Evolutionary conservation across 768 basidiomycete species (phyloP).

Genomic region (Arthromyces matolae): DNA sequence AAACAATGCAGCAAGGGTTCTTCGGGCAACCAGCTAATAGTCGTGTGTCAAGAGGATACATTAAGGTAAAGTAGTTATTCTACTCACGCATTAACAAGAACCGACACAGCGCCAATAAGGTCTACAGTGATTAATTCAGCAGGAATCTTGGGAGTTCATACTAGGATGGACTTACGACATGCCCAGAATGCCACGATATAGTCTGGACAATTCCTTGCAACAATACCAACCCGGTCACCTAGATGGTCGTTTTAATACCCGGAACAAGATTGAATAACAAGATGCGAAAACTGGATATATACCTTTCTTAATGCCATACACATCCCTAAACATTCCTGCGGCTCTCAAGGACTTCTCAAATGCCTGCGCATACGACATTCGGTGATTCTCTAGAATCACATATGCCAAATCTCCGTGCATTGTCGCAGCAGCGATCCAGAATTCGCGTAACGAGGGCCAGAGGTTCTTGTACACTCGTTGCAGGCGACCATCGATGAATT

Average conservation of each 20-base stretch:
- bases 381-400: conserved; percentile 46
- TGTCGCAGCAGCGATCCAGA: conserved; percentile 40
- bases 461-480: conserved; percentile 51
- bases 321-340: conserved; percentile 32
- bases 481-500: conserved; percentile 40
- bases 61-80: neutral
- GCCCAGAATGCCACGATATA: conserved; percentile 48
- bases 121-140: conserved; percentile 20
- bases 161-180: conserved; percentile 29
- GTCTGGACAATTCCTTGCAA: conserved; percentile 47
- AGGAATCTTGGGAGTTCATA: neutral
- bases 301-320: conserved; percentile 51
- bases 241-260: neutral
- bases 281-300: neutral
- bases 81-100: conserved; percentile 44
- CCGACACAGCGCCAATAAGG: conserved; percentile 46
- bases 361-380: conserved; percentile 39
- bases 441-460: conserved; percentile 43
- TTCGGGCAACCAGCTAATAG: conserved; percentile 36
- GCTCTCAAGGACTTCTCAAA: conserved; percentile 33
- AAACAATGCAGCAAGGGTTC: conserved; percentile 44
- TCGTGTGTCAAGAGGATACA: too few relatives aligned
- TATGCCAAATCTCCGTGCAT: conserved; percentile 39
- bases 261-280: neutral
- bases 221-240: conserved; percentile 44